Evolutionary conservation across 805 yeast species (phyloP).

Genomic region (Maudiozyma pseudohumilis): DNA sequence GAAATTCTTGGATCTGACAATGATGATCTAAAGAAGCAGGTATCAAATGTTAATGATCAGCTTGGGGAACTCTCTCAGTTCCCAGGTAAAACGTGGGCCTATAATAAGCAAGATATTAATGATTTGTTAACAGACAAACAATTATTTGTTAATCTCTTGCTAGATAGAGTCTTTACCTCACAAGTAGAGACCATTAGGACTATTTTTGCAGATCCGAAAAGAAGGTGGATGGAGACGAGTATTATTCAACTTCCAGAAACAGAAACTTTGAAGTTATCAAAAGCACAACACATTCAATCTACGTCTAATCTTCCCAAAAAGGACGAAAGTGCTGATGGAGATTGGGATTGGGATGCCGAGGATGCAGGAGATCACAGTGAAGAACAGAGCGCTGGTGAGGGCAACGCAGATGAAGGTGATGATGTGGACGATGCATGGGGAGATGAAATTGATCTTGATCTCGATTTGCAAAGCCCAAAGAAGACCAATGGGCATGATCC

Average conservation of each 20-base stretch:
- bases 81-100: constrained; percentile 9
- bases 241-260: background rate
- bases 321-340: constrained; percentile 6
- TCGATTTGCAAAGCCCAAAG: constrained; percentile 7
- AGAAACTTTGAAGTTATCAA: background rate
- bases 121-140: constrained; percentile 16
- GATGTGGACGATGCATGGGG: constrained; percentile 11
- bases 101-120: constrained; percentile 11
- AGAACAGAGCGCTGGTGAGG: constrained; percentile 1
- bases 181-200: constrained; percentile 12
- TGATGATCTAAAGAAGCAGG: constrained; percentile 4
- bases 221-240: background rate
- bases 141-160: constrained; percentile 15
- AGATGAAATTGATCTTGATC: constrained; percentile 15
- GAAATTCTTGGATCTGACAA: constrained; percentile 11
- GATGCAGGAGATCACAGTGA: constrained; percentile 1
- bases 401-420: constrained; percentile 7
- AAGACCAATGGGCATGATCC: background rate
- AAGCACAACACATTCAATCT: background rate
- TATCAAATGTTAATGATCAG: constrained; percentile 7
- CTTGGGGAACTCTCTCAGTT: constrained; percentile 9
- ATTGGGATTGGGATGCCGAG: constrained; percentile 22
- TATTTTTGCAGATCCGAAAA: constrained; percentile 6
- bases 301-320: too few relatives aligned
- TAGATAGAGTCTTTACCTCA: constrained; percentile 20